Base-by-base conservation (phyloP, 306 rosid species). In the Acacia confusa region DNA sequence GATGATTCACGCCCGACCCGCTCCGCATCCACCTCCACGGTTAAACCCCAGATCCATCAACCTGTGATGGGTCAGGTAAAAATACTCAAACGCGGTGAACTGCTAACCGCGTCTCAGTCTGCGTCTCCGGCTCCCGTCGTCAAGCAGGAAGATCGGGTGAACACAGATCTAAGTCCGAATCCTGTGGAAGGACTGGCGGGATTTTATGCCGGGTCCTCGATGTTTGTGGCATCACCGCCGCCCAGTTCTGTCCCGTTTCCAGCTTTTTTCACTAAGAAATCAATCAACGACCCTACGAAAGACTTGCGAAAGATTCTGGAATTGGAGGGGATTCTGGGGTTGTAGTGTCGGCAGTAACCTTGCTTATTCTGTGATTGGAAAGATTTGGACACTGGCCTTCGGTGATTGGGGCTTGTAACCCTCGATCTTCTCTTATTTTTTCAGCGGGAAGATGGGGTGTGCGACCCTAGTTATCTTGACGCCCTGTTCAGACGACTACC, bases 241-340 rank as follows among this genome's bases (percentile, higher is more conserved):
- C 94, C 96, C 0, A 84, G 87, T 77, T 88, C 91, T 0, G 78
- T 91, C 7, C 96, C 97, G 24, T 24, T 92, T 0, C 97, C 97
- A 0, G 52, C 43, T 8, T 90, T 92, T 67, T 75, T 87, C 72
- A 43, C 69, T 1, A 89, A 84, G 84, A 81, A 69, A 27, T 17
- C 55, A 0, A 82, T 57, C 0, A 70, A 20, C 0, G 86, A 79
- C n/a, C 92, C 90, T 0, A 85, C 92, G 0, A 85, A 66, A 40
- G 86, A 53, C 9, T 22, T 92, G 12, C 76, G 85, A 4, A 84
- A 82, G 47, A 84, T 84, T 20, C 50, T 90, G 6, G 74, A 87
- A 0, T 79, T 89, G 1, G 91, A 89, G 34, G 34, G 84, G 47
- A 84, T 84, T 52, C 43, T 81, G 78, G 32, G 30, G 0, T 74